phyloP scores from a whole-genome alignment of 2,329 filamentous ascomycete species.

The Colletotrichum sp. region DNA sequence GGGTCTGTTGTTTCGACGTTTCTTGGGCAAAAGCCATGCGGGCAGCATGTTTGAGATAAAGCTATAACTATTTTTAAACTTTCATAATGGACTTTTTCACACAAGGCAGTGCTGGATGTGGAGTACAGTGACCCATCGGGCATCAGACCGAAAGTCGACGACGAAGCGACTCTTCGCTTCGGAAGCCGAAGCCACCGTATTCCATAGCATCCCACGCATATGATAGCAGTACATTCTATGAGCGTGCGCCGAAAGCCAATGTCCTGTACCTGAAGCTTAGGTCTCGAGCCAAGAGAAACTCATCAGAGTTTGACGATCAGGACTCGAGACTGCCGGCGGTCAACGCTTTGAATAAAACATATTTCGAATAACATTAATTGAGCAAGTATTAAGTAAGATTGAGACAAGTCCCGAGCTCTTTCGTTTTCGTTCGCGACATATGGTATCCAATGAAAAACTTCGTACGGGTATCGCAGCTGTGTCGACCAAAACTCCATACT shows the following conservation, averaged over 20 bases:
- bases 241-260: not conserved
- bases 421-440: not conserved
- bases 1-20: not conserved
- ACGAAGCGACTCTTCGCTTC: not conserved
- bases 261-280: not conserved
- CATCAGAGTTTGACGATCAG: not conserved
- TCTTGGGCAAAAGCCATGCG: no score
- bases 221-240: not conserved
- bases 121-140: not conserved
- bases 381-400: not conserved
- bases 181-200: not conserved
- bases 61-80: conserved; percentile 7
- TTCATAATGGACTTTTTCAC: not conserved
- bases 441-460: not conserved
- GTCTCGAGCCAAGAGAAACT: not conserved
- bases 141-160: not conserved
- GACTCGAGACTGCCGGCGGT: not conserved
- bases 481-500: not conserved
- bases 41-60: not conserved
- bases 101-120: conserved; percentile 3
- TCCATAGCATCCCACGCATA: not conserved
- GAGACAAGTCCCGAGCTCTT: not conserved
- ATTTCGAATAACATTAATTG: not conserved
- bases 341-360: not conserved
- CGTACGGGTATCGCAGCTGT: not conserved